phyloP scores from a whole-genome alignment of 2,329 filamentous ascomycete species.

The Epicoccum sorghinum region DNA sequence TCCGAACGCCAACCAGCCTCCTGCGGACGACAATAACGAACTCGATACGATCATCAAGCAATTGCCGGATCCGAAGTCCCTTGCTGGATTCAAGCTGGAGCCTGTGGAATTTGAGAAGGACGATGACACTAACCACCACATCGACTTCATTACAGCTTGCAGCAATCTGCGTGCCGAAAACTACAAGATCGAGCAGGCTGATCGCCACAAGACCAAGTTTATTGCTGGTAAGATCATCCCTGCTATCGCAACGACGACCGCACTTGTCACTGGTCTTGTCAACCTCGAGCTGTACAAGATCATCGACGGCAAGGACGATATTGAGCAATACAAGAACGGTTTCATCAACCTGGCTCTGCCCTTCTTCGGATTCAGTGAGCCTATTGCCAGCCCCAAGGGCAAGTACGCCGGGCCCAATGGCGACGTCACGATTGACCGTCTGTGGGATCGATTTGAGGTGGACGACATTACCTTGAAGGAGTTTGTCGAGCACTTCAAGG shows the following conservation, averaged over 20 bases:
- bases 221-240: conserved; percentile 99
- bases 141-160: conserved; percentile 97
- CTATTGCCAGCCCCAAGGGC: conserved; percentile 91
- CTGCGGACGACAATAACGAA: conserved; percentile 76
- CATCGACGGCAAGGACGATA: conserved; percentile 91
- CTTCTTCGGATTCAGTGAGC: conserved; percentile 98
- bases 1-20: conserved; percentile 71
- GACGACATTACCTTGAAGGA: conserved; percentile 83
- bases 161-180: conserved; percentile 97
- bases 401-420: conserved; percentile 81
- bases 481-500: conserved; percentile 81
- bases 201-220: conserved; percentile 98
- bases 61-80: conserved; percentile 77
- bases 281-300: conserved; percentile 95
- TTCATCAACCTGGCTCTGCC: conserved; percentile 96
- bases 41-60: conserved; percentile 73
- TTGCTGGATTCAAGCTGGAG: conserved; percentile 86
- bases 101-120: conserved; percentile 99
- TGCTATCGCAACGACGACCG: conserved; percentile 96
- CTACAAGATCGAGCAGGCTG: conserved; percentile 92
- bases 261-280: conserved; percentile 91
- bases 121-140: conserved; percentile 96
- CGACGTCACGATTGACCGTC: conserved; percentile 85
- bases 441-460: conserved; percentile 97
- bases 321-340: conserved; percentile 99